Evolutionary conservation across 257 asterid species (phyloP), one percentile per base, ranked within the genome.

Genomic region (Nyctanthes arbortristis): DNA sequence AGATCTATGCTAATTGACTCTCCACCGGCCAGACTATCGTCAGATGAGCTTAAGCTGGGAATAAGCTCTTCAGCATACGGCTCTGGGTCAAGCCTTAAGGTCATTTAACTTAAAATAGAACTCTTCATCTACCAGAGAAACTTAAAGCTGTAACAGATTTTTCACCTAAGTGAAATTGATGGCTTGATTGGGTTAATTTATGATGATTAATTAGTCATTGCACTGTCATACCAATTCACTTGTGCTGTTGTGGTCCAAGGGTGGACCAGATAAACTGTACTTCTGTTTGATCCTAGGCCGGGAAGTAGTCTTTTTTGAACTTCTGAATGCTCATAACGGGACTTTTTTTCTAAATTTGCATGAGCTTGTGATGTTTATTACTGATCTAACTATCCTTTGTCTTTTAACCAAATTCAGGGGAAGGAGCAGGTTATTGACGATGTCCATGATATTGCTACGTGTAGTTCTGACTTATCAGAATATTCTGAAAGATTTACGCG

Each of bases 1-100:
- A 90, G 97, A 77, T 88, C 97, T 33, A 69, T 81, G 73, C 81
- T 90, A 18, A 78, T 84, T 52, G 81, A 79, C 24, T 80, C 84
- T 18, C 69, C 88, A 30, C 71, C 80, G 25, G 72, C 73, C 70
- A 87, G 79, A 61, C 77, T 73, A 40, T 77, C 88, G 4, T 84
- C 83, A 5, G 82, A 81, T 49, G 88, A 82, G 69, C 72, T 79
- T 6, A 84, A 76, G 80, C 56, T 68, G 65, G 91, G 84, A 73
- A 24, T 76, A 9, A 49, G 77, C 79, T 67, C 55, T 63, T 63
- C 88, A 32, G 75, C 84, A 29, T 61, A 37, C 65, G 79, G 61
- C 52, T 75, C 91, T 31, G 74, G 72, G 55, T 81, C 84, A 10
- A 79, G 85, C 83, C 35, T 80, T 60, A 87, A 90, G 95, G 97